Conservation (phyloP, 345 rosid species). For the Populus pruinosa region DNA sequence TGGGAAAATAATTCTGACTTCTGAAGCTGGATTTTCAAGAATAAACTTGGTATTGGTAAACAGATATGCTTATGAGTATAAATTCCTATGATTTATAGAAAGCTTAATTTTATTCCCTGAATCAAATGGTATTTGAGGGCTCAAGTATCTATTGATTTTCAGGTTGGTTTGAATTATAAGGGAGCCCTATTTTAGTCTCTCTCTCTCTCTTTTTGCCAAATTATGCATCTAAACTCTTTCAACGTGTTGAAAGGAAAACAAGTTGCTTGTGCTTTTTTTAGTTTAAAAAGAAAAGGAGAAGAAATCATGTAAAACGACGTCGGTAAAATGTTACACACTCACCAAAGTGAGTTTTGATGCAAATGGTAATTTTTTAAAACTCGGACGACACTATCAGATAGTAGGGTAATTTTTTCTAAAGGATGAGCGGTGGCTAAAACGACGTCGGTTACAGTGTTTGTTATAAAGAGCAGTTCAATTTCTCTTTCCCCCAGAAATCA, state of each 20-base stretch:
- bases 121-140: constrained; percentile 6
- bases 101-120: constrained; percentile 2
- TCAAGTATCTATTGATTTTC: constrained; percentile 19
- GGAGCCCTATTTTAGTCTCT: no score
- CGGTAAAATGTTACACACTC: no score
- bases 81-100: neutral
- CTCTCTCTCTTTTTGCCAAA: no score
- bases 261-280: no score
- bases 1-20: neutral
- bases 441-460: constrained; percentile 3
- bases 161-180: constrained; percentile 7
- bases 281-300: no score
- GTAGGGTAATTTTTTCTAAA: no score
- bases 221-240: no score
- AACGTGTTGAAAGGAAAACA: no score
- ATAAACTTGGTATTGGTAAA: neutral
- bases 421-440: neutral
- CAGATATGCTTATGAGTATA: neutral
- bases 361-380: no score
- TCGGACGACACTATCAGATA: no score
- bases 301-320: no score
- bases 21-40: neutral
- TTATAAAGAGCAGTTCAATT: neutral
- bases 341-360: no score
- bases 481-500: neutral